Percentiles rank a stretch among this genome's conserved stretches.
Conservation (phyloP, 2,329 filamentous ascomycete genomes). For the Ascochyta lentis region DNA sequence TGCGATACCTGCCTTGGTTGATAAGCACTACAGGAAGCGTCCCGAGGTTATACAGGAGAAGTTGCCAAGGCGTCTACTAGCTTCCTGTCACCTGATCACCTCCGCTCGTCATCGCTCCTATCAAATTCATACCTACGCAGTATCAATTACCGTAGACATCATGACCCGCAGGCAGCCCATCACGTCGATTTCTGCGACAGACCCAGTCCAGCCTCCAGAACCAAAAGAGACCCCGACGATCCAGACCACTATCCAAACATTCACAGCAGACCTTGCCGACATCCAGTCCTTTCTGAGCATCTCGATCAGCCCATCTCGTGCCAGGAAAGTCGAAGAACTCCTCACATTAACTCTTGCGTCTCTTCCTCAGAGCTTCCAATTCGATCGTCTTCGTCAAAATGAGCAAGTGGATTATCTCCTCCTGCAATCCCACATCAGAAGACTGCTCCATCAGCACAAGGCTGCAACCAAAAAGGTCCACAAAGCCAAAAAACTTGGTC, state of each 20-base stretch:
- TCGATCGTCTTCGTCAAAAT: neutral
- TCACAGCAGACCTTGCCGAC: conserved; percentile 6
- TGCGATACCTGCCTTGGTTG: too few relatives aligned
- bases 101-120: neutral
- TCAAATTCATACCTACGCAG: neutral
- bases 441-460: conserved; percentile 1
- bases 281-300: conserved; percentile 5
- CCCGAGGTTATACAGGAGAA: too few relatives aligned
- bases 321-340: neutral
- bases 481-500: neutral
- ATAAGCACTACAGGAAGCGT: too few relatives aligned
- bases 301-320: neutral
- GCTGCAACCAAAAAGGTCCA: neutral
- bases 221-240: neutral
- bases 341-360: conserved; percentile 2
- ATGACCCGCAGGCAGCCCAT: conserved; percentile 1
- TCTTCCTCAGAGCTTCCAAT: neutral
- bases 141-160: neutral
- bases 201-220: neutral
- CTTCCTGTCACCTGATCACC: too few relatives aligned
- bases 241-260: conserved; percentile 5
- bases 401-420: conserved; percentile 8
- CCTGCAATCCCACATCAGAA: conserved; percentile 3
- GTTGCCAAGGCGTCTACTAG: too few relatives aligned
- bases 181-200: neutral